phyloP scores from a whole-genome alignment of 75 land plant genomes.

The Larix kaempferi region DNA sequence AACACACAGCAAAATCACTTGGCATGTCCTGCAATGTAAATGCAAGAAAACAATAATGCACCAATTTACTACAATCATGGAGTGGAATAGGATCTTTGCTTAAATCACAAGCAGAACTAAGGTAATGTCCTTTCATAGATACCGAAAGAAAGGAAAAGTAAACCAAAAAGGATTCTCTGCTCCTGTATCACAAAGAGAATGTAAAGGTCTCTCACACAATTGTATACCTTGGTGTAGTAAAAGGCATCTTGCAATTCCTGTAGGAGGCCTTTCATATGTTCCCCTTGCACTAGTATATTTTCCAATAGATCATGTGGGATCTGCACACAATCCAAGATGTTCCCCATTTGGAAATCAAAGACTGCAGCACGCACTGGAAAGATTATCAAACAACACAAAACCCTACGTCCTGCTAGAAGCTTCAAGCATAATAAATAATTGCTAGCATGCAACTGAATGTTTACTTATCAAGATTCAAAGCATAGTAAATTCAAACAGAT shows the following conservation, averaged over 20 bases:
- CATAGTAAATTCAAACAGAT: background rate
- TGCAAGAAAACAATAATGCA: no score
- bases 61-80: no score
- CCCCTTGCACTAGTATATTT: conserved; percentile 87
- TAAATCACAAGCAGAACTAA: no score
- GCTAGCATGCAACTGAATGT: background rate
- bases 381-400: background rate
- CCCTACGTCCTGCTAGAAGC: no score
- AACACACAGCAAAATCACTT: no score
- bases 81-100: no score
- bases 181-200: background rate
- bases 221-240: conserved; percentile 58
- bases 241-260: conserved; percentile 89
- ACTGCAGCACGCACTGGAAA: background rate
- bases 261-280: conserved; percentile 73
- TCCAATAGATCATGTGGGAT: conserved; percentile 82
- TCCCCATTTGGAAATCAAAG: background rate
- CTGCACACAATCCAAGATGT: conserved; percentile 30
- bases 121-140: no score
- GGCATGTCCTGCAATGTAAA: no score
- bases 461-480: background rate
- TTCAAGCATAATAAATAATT: no score
- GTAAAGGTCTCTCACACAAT: no score
- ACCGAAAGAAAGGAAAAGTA: no score
- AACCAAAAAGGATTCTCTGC: background rate